Base-by-base conservation (phyloP, 73 alveolate species). In the Durusdinium trenchii region DNA sequence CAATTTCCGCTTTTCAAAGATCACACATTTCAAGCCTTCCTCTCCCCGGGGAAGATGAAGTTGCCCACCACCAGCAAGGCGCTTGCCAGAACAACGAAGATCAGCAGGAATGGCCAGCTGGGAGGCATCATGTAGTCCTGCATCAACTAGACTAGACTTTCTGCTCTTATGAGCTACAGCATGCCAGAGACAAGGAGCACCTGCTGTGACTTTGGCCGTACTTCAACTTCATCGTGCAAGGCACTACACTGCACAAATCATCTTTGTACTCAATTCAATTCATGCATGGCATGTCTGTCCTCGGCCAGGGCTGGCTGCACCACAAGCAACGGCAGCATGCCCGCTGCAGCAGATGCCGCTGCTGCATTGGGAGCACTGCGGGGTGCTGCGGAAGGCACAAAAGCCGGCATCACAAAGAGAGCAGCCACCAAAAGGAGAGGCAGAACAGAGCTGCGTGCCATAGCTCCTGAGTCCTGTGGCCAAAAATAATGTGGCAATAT, bases 121-220 rank as follows among this genome's bases (percentile, higher is more conserved):
- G 96, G 96, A 14, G 96, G 96, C 96, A 89, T 89, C 96, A 64
- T 89, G 96, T 89, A 89, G 96, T 89, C 96, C 96, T 89, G 71
- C 92, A 82, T 67, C 20, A 32, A 9, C 30, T 38, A 45, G 52
- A 36, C n/a, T n/a, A n/a, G n/a, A n/a, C n/a, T n/a, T n/a, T n/a
- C n/a, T n/a, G n/a, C n/a, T n/a, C n/a, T n/a, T n/a, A n/a, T n/a
- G n/a, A n/a, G n/a, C n/a, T n/a, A n/a, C n/a, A n/a, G n/a, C n/a
- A n/a, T n/a, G n/a, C n/a, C n/a, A n/a, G n/a, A n/a, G n/a, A n/a
- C n/a, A n/a, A n/a, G n/a, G n/a, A n/a, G n/a, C n/a, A n/a, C n/a
- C n/a, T n/a, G n/a, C n/a, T n/a, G n/a, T n/a, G n/a, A n/a, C n/a
- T n/a, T n/a, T n/a, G n/a, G n/a, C n/a, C n/a, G n/a, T n/a, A n/a